Percentiles rank a stretch among this genome's conserved stretches.
phyloP scores from a whole-genome alignment of 169 alveolate genomes.

The Plasmodium yoelii region DNA sequence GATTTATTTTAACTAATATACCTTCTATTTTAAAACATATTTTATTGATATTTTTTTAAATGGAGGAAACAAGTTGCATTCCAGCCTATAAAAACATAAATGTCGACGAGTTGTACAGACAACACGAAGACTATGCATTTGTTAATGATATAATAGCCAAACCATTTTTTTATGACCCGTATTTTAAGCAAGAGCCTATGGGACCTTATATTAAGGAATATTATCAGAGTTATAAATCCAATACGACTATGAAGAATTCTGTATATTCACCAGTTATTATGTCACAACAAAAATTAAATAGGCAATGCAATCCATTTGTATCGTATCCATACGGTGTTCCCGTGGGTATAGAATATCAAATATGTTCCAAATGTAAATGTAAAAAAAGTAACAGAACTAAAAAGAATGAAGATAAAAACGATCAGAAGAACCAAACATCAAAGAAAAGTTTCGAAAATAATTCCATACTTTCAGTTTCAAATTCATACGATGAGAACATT shows the following conservation, averaged over 20 bases:
- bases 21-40: no score
- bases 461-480: slow-evolving; percentile 21
- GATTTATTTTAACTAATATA: no score
- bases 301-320: slow-evolving; percentile 68
- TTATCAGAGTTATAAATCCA: slow-evolving; percentile 18
- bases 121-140: slow-evolving; percentile 70
- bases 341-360: slow-evolving; percentile 44
- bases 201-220: slow-evolving; percentile 53
- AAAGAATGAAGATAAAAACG: slow-evolving; percentile 4
- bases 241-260: background rate
- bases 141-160: slow-evolving; percentile 67
- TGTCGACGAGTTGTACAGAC: slow-evolving; percentile 32
- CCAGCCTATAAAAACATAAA: slow-evolving; percentile 66
- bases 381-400: slow-evolving; percentile 20
- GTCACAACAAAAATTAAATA: slow-evolving; percentile 34
- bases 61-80: slow-evolving; percentile 54
- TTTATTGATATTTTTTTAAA: slow-evolving; percentile 3
- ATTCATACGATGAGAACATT: slow-evolving; percentile 1
- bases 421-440: background rate
- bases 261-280: slow-evolving; percentile 22
- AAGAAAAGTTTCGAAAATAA: background rate
- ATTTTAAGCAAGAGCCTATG: slow-evolving; percentile 41
- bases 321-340: slow-evolving; percentile 73
- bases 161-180: slow-evolving; percentile 39
- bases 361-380: slow-evolving; percentile 68